Conservation (phyloP, 2,329 filamentous ascomycete species). For the Domatiomyces catenatus region DNA sequence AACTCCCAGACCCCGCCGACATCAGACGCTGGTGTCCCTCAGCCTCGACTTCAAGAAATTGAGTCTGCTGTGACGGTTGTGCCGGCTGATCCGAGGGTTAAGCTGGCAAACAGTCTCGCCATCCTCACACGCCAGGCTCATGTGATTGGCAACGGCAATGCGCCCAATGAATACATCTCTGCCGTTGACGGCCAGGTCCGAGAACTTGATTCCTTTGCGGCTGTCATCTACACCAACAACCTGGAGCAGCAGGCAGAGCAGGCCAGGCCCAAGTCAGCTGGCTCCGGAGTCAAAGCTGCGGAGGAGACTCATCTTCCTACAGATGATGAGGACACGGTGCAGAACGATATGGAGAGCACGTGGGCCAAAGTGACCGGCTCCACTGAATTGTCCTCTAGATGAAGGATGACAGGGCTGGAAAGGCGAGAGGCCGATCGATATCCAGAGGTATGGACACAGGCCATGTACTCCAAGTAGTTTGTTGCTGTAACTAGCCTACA, state of each 20-base stretch:
- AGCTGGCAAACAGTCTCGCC: constrained; percentile 78
- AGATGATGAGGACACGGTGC: constrained; percentile 14
- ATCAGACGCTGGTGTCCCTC: constrained; percentile 33
- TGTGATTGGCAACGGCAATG: constrained; percentile 58
- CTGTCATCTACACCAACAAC: constrained; percentile 35
- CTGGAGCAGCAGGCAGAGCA: constrained; percentile 21
- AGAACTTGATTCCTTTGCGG: constrained; percentile 34
- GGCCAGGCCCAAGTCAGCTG: constrained; percentile 3
- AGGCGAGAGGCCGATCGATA: background rate
- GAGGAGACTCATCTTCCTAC: constrained; percentile 8
- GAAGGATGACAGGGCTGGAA: constrained; percentile 10
- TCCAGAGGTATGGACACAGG: background rate
- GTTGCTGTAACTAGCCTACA: no score
- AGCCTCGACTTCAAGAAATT: constrained; percentile 19
- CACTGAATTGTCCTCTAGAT: constrained; percentile 7
- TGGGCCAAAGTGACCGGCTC: constrained; percentile 15
- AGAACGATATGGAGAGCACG: constrained; percentile 16
- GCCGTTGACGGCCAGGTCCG: constrained; percentile 31
- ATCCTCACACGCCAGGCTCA: constrained; percentile 85
- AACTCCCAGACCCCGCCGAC: constrained; percentile 26
- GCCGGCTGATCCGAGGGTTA: constrained; percentile 39
- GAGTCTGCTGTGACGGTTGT: constrained; percentile 30
- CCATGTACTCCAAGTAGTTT: no score
- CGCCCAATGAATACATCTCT: constrained; percentile 31
- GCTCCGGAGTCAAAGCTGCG: constrained; percentile 8